Base-by-base conservation (phyloP, 805 yeast genomes). In the Blastobotrys peoriensis region DNA sequence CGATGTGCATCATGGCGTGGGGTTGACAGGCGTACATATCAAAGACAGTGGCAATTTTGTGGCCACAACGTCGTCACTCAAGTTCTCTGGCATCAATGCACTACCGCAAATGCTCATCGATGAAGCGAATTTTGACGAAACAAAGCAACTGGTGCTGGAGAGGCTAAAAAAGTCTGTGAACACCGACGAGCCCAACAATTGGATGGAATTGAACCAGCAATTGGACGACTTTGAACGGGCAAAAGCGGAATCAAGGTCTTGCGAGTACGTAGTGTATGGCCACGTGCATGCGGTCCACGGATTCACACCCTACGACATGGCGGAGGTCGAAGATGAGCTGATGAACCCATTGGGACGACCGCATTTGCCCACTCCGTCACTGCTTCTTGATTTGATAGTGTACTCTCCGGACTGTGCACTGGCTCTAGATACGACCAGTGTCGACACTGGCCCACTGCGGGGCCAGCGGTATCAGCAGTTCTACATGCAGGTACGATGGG, bases 361-460 rank as follows among this genome's bases (percentile, higher is more conserved):
- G 1, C 73, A 80, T 13, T 71, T 74, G 15, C 47, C 57, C 1
- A 58, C 81, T 3, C 96, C 96, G 0, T 55, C 62, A 0, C 51
- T 89, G 15, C 65, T 65, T 25, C 55, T 89, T 6, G 60, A 72
- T 2, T 87, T 83, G 4, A 50, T 86, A 10, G 47, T 86, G 16
- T 88, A 85, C 57, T 86, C 96, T 0, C 97, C 97, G 0, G 95
- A 89, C 59, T 89, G 98, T 68, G 95, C 89, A 0, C 57, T 82
- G 2, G 59, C 74, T 2, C 48, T 86, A 3, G 60, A 64, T 6
- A 40, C 52, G 4, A n/a, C n/a, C n/a, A n/a, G n/a, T n/a, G n/a
- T n/a, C n/a, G n/a, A n/a, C n/a, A 35, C 74, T 4, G 60, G 61
- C 5, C 50, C 56, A 4, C 62, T 68, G 2, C 44, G 46, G 10